phyloP scores from a whole-genome alignment of 257 asterid species.

The Nicotiana obtusifolia region DNA sequence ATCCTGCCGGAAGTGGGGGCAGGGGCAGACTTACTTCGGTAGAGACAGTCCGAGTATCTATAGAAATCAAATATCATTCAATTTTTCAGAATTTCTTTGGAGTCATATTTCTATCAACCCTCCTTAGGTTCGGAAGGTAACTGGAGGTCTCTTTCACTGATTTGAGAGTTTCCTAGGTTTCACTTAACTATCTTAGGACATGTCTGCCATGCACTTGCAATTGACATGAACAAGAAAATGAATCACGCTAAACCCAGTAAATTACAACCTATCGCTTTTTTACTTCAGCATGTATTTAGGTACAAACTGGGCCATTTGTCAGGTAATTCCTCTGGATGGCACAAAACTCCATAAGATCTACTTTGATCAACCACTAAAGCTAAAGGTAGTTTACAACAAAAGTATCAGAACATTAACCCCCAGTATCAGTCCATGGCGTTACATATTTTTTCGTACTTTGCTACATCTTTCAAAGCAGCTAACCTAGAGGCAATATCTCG shows the following conservation, averaged over 20 bases:
- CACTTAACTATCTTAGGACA: not conserved
- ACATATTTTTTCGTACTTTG: not conserved
- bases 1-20: not conserved
- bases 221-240: not conserved
- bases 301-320: not conserved
- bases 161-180: not conserved
- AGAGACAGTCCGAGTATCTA: not conserved
- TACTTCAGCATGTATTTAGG: not conserved
- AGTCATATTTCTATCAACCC: not conserved
- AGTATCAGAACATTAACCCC: not conserved
- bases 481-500: not conserved
- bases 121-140: not conserved
- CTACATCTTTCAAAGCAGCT: not conserved
- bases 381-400: conserved; percentile 5
- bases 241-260: not conserved
- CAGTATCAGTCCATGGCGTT: not conserved
- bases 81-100: not conserved
- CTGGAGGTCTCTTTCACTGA: not conserved
- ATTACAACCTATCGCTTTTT: not conserved
- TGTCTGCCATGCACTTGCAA: not conserved
- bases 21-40: not conserved
- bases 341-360: not conserved
- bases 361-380: not conserved
- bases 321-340: not conserved
- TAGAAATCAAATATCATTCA: not conserved